Base-by-base conservation (phyloP, 2,329 filamentous ascomycete genomes). In the Verruconis gallopava region DNA sequence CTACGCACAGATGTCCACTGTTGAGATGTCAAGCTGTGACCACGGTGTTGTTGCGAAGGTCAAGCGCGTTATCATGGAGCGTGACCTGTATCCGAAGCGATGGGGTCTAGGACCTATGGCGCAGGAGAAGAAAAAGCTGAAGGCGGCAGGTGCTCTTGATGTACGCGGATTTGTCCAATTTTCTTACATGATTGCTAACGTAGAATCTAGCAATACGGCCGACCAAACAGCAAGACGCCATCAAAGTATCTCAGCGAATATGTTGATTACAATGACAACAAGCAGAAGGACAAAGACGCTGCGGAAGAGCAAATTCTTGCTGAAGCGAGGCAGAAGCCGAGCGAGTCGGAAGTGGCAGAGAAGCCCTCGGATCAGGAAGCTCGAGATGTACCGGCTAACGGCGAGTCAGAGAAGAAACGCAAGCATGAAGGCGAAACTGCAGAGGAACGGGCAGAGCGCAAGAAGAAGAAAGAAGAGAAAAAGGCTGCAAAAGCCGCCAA, bases 21-120 rank as follows among this genome's bases (percentile, higher is more conserved):
- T 95, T 38, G 91, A 96, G 68, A 84, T 98, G 65, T 85, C 85
- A 21, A 89, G 86, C 22, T 96, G 91, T 65, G 88, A 96, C 60
- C 91, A 98, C 65, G 91, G 91, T 54, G 86, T 95, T 45, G 89
- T 96, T 46, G 91, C 91, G 54, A 96, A 95, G 73, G 85, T 98
- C 61, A 98, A 98, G 80, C 81, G 91, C 55, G 94, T 88, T 66
- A 98, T 98, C 65, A 98, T 98, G 91, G 91, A 98, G 73, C 84
- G 91, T 55, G 91, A 96, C 61, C 73, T 96, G 46, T 98, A 98
- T 74, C 91, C 91, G 49, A 77, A 86, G 62, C 74, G 89, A 71
- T 98, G 91, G 91, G 91, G 91, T 51, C 77, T 96, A 58, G 91
- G 91, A 48, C 89, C 91, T 41, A 80, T 89, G 46, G 91, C 91